Evolutionary conservation across 495 filamentous ascomycete genomes (phyloP), one percentile per base, ranked within the genome.

Genomic region (Endocarpon pusillum): DNA sequence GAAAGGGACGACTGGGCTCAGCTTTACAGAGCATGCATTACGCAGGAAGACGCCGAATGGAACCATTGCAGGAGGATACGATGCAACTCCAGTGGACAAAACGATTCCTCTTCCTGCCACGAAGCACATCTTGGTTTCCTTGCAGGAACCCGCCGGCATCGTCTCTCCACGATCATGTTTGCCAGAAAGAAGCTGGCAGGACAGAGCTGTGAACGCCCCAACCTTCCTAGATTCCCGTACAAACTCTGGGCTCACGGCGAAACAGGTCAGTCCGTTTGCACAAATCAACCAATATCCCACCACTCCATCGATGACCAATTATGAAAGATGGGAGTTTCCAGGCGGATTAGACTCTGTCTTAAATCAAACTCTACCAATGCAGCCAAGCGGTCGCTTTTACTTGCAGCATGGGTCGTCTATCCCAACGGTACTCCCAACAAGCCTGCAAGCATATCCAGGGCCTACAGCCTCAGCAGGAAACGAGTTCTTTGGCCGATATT

Each of bases 11-110:
- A 31, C 12, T 15, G 28, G 28, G 5, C 28, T 5, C 7, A 4
- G 4, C 14, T 6, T 31, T 31, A 43, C 20, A 25, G 85, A 94
- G 54, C 74, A 96, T 54, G 77, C 83, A 35, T 62, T 97, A 25
- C 69, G 89, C 40, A 72, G 89, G 31, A 97, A 97, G 50, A 96
- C 89, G 6, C 89, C 89, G 7, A 91, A 77, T 44, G 89, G 89
- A 16, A 94, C 85, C 14, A 67, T 97, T 35, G 80, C 84, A 34
- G 86, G 81, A 36, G 87, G 84, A 10, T 97, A 97, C 48, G 87
- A 96, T 67, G 87, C 82, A 8, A 82, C 79, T 4, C 70, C 75
- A 2, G 62, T 73, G 19, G 81, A 89, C 49, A 73, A 76, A 48
- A 70, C 67, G 3, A 70, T 73, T 14, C 79, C 81, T 29, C 81